Evolutionary conservation across 2,329 filamentous ascomycete species (phyloP), one percentile per base, ranked within the genome.

Genomic region (Bipolaris zeicola): DNA sequence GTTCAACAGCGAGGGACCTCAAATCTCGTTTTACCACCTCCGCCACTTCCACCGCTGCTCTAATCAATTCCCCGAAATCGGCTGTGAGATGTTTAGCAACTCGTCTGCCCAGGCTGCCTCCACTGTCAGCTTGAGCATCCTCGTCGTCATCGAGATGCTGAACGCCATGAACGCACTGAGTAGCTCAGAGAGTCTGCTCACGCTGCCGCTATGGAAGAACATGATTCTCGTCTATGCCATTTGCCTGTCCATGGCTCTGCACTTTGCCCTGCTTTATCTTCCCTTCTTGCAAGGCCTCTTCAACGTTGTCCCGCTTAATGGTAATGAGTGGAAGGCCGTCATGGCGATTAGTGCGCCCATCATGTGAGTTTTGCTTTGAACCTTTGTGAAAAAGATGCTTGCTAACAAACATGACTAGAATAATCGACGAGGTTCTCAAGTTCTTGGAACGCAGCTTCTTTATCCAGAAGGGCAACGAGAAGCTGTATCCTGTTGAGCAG

Each of bases 121-220:
- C 18, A 99, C 95, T 1, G 88, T 99, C 26, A 97, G 92, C 6
- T 84, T 99, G 59, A 96, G 91, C 36, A 87, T 88, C 70, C 84
- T 99, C 16, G 95, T 99, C 43, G 92, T 97, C 58, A 98, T 99
- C 72, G 95, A 99, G 81, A 99, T 99, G 95, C 86, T 99, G 75
- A 99, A 99, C 79, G 95, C 95, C 68, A 94, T 98, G 89, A 99
- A 99, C 74, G 95, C 94, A 0, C 85, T 99, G 31, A 97, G 92
- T 1, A 96, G 92, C 0, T 96, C 91, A 77, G 95, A 99, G 79
- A 96, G 91, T 14, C 87, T 99, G 11, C 79, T 99, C 53, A 97
- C 93, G 2, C 85, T 99, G 61, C 94, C 93, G 8, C 82, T 99
- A n/a, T 97, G 94, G 94, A 87, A 94, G 74, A 99, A 99, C 81